phyloP scores from a whole-genome alignment of 2,329 filamentous ascomycete species.

The Pseudocercospora crystallina region DNA sequence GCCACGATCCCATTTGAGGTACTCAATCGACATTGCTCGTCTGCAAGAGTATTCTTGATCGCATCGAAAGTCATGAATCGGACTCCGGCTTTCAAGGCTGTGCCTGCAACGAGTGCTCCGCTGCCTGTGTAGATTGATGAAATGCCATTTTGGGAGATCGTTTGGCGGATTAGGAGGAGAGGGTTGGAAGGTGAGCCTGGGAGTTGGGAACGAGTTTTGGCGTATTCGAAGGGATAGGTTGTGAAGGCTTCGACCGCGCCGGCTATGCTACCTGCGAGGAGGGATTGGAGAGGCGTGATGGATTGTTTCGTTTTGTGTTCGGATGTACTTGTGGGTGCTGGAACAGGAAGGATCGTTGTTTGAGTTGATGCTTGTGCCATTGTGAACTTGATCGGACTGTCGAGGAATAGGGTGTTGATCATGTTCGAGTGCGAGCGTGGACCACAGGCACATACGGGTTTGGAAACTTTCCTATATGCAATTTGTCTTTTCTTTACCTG shows the following conservation, averaged over 20 bases:
- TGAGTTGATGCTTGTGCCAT: background rate
- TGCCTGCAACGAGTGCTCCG: constrained; percentile 30
- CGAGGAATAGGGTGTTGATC: too few species aligned
- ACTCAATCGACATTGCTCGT: constrained; percentile 30
- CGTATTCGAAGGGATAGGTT: constrained; percentile 43
- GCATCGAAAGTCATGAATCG: constrained; percentile 35
- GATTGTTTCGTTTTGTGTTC: constrained; percentile 4
- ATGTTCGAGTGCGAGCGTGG: too few species aligned
- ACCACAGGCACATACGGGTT: too few species aligned
- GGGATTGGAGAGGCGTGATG: constrained; percentile 41
- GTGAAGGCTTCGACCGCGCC: constrained; percentile 55
- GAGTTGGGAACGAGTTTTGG: constrained; percentile 37
- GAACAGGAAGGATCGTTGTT: too few species aligned
- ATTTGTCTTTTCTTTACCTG: too few species aligned
- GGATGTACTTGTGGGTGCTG: background rate
- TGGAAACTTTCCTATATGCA: too few species aligned
- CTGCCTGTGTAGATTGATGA: constrained; percentile 36
- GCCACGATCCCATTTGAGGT: constrained; percentile 30
- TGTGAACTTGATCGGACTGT: too few species aligned
- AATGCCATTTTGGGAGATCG: constrained; percentile 27
- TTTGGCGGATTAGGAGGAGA: constrained; percentile 28
- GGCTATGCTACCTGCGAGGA: constrained; percentile 53
- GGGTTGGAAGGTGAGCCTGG: constrained; percentile 23
- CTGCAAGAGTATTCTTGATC: constrained; percentile 30
- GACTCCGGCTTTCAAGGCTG: constrained; percentile 35